Base-by-base conservation (phyloP, 768 basidiomycete species). In the Naganishia onofrii region DNA sequence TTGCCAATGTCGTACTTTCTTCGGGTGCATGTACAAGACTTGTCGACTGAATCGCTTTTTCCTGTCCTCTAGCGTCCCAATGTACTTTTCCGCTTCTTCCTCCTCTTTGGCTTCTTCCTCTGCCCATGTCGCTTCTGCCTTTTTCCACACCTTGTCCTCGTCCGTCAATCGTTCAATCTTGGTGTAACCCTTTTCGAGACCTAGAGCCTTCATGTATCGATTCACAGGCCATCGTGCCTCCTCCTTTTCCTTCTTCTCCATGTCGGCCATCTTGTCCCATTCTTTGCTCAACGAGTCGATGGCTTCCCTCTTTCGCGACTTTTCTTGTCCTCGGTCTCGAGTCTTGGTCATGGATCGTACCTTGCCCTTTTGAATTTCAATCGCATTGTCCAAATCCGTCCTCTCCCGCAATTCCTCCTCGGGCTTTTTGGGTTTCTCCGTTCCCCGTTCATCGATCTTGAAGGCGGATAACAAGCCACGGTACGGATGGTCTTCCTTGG, bases 151-250 rank as follows among this genome's bases (percentile, higher is more conserved):
- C 13, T 63, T n/a, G 38, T 34, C 31, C 12, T 36, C 57, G 5
- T 19, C 32, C 7, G 12, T 58, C 21, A 36, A 31, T 9, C 32
- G 57, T 58, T 58, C 57, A 23, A 58, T 58, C 57, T 58, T 58
- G 57, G 57, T 58, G 8, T 34, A 32, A 4, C 57, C 57, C 13
- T 58, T 58, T 3, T n/a, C 23, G n/a, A 51, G 48, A 31, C 34
- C 34, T 6, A 32, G 19, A 34, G 23, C 36, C 2, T 42, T 13
- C 60, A 21, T 42, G 60, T 63, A 63, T 21, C 15, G 36, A 29
- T 63, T 63, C 42, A 63, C 38, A 1, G 60, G 36, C 60, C 60
- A 63, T 10, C 60, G 38, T 28, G 13, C 9, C 23, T 63, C 60
- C 17, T 42, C 60, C 26, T 29, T 42, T 28, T 63, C 38, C 60